phyloP scores from a whole-genome alignment of 2,329 filamentous ascomycete species.

The Ophiostoma tasmaniense region DNA sequence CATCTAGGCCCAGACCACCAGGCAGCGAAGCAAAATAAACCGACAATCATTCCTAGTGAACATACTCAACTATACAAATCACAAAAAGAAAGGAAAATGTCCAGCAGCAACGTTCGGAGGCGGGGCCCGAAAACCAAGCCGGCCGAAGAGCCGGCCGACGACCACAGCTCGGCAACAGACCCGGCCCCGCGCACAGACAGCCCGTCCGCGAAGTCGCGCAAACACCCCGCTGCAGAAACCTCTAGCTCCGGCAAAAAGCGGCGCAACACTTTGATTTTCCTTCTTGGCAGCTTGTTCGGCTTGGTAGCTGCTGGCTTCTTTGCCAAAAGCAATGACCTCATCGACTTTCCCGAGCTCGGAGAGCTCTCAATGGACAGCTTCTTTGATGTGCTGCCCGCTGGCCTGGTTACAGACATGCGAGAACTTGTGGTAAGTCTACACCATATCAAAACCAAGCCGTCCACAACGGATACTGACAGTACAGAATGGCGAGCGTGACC shows the following conservation, averaged over 20 bases:
- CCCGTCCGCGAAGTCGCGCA: conserved; percentile 1
- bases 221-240: not conserved
- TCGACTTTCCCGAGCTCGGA: conserved; percentile 62
- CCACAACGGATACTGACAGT: not conserved
- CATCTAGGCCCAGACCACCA: not conserved
- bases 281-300: conserved; percentile 82
- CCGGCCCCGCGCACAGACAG: not conserved
- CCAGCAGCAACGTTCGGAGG: conserved; percentile 7
- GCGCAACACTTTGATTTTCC: conserved; percentile 73
- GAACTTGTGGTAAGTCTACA: conserved; percentile 62
- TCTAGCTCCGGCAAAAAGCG: conserved; percentile 48
- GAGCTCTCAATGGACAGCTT: conserved; percentile 79
- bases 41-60: not conserved
- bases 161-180: not conserved
- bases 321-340: conserved; percentile 79
- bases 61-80: not conserved
- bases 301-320: conserved; percentile 85
- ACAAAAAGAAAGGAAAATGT: not conserved
- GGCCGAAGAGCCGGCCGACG: not conserved
- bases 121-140: conserved; percentile 11
- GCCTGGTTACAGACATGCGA: conserved; percentile 75
- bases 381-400: conserved; percentile 78
- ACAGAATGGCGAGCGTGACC: conserved; percentile 77
- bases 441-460: not conserved
- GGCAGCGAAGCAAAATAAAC: not conserved